Base-by-base conservation (phyloP, 2,329 filamentous ascomycete species). In the Fusarium xylarioides region DNA sequence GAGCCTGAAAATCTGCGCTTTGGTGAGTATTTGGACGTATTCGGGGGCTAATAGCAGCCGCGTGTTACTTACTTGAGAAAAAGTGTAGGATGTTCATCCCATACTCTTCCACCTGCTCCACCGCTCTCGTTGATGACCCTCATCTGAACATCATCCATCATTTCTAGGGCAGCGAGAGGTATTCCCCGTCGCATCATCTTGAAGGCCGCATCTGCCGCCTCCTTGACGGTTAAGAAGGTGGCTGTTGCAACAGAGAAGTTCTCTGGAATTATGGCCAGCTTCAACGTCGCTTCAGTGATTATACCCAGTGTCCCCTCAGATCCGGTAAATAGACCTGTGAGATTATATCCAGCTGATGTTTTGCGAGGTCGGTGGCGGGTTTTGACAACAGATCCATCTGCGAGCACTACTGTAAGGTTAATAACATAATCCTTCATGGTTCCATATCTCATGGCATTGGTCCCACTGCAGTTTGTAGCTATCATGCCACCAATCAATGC, bases 361-460 rank as follows among this genome's bases (percentile, higher is more conserved):
- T 94, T 94, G 19, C 90, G 84, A 5, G 92, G 91, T 8, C 92
- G 84, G 42, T 86, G 85, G 16, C 91, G 84, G 0, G 92, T 94
- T 77, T 92, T 93, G 80, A 94, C 90, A 23, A 84, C 66, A 0
- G 85, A 87, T 2, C 92, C 92, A 77, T 93, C 91, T 2, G 91
- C 89, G 46, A 93, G 84, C 0, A 93, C 92, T 1, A 93, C 91
- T 0, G 91, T 93, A 30, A 94, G 79, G 70, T 91, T 92, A 66
- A 93, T 83, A 3, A 93, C 91, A 86, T 91, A 93, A 71, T 94
- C 92, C 74, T 91, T 92, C 92, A 93, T 93, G 0, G 91, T 93
- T 0, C 92, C 92, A 76, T 93, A 93, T 57, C 91, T 84, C 63
- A 88, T 85, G 3, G 88, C 87, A 73, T 90, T 89, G 1, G 88